A percentile compares a stretch with the other conserved stretches of the same genome.
phyloP scores from a whole-genome alignment of 108 stramenopile species.

The Conticribra weissflogii region DNA sequence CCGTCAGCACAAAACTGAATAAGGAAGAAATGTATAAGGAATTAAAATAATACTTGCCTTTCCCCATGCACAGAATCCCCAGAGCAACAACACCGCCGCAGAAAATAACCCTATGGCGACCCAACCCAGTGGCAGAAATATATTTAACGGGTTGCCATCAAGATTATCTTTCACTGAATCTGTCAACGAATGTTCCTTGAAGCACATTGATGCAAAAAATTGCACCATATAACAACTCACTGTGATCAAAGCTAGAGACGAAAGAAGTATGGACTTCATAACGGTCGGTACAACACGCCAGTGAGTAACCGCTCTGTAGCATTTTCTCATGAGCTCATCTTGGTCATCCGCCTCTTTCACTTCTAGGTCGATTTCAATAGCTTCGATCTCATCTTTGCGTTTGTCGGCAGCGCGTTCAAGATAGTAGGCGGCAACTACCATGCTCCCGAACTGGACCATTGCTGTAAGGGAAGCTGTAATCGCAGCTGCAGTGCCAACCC shows the following conservation, averaged over 20 bases:
- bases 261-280: constrained; percentile 30
- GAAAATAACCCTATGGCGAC: constrained; percentile 38
- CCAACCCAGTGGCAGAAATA: constrained; percentile 50
- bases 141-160: constrained; percentile 48
- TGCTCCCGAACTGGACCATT: constrained; percentile 58
- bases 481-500: constrained; percentile 50
- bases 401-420: constrained; percentile 47
- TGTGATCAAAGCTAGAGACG: constrained; percentile 38
- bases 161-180: constrained; percentile 54
- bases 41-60: constrained; percentile 13
- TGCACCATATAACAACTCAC: constrained; percentile 57
- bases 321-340: constrained; percentile 34
- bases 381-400: constrained; percentile 50
- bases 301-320: constrained; percentile 44
- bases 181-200: constrained; percentile 48
- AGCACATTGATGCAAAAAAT: constrained; percentile 46
- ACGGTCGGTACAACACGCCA: constrained; percentile 38
- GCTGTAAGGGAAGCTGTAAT: constrained; percentile 51
- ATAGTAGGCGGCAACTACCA: constrained; percentile 62
- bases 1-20: no score
- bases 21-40: no score
- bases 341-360: constrained; percentile 52
- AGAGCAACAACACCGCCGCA: constrained; percentile 29
- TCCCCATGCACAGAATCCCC: constrained; percentile 41
- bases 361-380: constrained; percentile 37